phyloP scores from a whole-genome alignment of 768 basidiomycete species.

The Boletellus emodensis region DNA sequence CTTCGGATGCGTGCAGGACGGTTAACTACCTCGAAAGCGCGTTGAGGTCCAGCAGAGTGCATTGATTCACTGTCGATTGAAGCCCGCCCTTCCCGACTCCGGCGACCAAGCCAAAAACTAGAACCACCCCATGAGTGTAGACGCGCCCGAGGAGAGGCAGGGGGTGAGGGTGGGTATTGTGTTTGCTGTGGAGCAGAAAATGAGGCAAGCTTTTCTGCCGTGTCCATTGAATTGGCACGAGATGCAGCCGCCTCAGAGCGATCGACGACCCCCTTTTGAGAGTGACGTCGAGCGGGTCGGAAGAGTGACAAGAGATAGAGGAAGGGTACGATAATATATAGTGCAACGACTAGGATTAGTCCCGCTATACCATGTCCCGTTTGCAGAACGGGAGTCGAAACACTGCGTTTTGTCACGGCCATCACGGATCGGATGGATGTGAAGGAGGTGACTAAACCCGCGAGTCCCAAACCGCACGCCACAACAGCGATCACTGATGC shows the following conservation, averaged over 20 bases:
- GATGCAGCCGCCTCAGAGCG: constrained; percentile 24
- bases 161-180: constrained; percentile 30
- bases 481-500: constrained; percentile 39
- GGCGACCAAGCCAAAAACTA: constrained; percentile 34
- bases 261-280: constrained; percentile 19
- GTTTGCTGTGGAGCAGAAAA: constrained; percentile 25
- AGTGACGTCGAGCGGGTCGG: constrained; percentile 7
- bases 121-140: constrained; percentile 38
- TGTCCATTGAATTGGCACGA: constrained; percentile 38
- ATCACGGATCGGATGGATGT: constrained; percentile 43
- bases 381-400: constrained; percentile 36
- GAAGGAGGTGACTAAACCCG: constrained; percentile 60
- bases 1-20: constrained; percentile 51
- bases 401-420: constrained; percentile 30
- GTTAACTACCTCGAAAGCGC: constrained; percentile 49
- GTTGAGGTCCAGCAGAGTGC: constrained; percentile 33
- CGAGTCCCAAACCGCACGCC: constrained; percentile 59
- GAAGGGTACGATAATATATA: constrained; percentile 54
- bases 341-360: constrained; percentile 55
- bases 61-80: constrained; percentile 39
- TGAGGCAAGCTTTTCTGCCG: constrained; percentile 39
- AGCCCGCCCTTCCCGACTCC: constrained; percentile 33
- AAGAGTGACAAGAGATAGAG: constrained; percentile 32
- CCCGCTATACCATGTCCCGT: constrained; percentile 66
- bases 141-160: constrained; percentile 30